Percentiles rank a stretch among this genome's conserved stretches.
Evolutionary conservation across 345 rosid species (phyloP).

Genomic region (Syzygium grande): DNA sequence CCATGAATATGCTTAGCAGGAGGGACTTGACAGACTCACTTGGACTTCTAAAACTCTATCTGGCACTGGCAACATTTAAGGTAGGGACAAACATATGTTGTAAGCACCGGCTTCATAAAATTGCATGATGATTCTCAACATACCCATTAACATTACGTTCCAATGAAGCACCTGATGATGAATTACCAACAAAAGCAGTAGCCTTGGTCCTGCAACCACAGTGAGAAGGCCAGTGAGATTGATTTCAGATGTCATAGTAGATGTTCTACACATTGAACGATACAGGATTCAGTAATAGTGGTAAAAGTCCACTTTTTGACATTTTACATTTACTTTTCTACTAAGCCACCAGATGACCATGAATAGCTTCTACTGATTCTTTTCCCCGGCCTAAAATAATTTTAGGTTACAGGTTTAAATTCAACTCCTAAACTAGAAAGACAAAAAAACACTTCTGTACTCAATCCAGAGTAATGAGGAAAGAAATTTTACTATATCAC

Average conservation of each 20-base stretch:
- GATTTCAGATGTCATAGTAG: not conserved
- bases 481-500: not conserved
- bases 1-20: not conserved
- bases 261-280: not conserved
- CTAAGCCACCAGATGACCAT: not conserved
- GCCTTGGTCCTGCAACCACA: constrained; percentile 34
- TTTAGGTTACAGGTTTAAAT: not conserved
- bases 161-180: constrained; percentile 31
- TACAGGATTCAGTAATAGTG: not conserved
- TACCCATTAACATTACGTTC: constrained; percentile 61
- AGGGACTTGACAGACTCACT: not conserved
- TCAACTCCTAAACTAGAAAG: not conserved
- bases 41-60: not conserved
- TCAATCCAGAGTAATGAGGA: not conserved
- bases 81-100: not conserved
- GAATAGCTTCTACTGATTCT: not conserved
- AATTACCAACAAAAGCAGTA: constrained; percentile 20
- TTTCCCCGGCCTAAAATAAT: not conserved
- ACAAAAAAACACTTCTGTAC: not conserved
- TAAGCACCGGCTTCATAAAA: not conserved
- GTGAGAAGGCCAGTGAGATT: not conserved
- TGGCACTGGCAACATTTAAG: not conserved
- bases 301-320: not conserved
- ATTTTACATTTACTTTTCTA: not conserved
- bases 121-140: not conserved